Evolutionary conservation across 208 protist species (phyloP).

Genomic region (Hexamita inflata): DNA sequence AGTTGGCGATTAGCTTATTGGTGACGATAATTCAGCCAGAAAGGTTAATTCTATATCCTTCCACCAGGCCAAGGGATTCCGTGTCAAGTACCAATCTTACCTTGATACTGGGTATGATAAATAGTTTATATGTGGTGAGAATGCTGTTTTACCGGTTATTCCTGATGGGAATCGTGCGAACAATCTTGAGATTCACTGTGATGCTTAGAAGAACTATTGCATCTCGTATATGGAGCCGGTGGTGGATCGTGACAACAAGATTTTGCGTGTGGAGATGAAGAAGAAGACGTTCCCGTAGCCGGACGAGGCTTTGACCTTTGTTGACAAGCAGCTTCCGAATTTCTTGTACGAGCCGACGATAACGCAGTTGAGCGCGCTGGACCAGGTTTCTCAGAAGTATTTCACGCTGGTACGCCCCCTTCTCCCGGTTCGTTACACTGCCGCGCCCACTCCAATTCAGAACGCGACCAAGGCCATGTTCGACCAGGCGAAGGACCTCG

Average conservation of each 20-base stretch:
- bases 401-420: not conserved
- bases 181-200: not conserved
- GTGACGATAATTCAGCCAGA: not conserved
- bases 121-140: not conserved
- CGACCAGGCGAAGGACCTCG: not conserved
- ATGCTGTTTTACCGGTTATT: slow-evolving; percentile 1
- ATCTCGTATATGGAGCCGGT: slow-evolving; percentile 10
- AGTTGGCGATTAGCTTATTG: not conserved
- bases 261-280: not conserved
- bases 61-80: not conserved
- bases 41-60: not conserved
- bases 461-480: not conserved
- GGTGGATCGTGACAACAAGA: not conserved
- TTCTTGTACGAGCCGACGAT: slow-evolving; percentile 14
- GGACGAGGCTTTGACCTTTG: slow-evolving; percentile 11
- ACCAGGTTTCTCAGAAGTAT: not conserved
- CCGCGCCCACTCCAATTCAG: not conserved
- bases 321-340: not conserved
- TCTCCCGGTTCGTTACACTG: slow-evolving; percentile 14
- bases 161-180: slow-evolving; percentile 5
- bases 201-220: not conserved
- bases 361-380: not conserved
- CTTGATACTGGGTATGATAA: not conserved
- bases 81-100: not conserved
- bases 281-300: not conserved